Conservation (phyloP, 768 basidiomycete genomes). For the Collybiopsis luxurians region DNA sequence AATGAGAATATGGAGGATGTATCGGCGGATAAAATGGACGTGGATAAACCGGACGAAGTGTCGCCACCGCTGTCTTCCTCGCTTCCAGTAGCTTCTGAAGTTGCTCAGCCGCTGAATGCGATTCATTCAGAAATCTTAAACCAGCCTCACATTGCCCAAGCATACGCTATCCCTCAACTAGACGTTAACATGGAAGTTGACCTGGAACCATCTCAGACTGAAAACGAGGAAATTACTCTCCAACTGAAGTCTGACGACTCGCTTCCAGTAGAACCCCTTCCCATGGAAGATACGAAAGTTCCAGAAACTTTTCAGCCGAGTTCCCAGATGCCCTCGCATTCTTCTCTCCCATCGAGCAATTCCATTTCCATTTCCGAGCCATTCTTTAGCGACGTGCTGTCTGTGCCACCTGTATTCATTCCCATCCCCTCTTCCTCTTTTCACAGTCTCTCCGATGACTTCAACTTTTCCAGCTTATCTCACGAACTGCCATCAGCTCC, state of each 20-base stretch:
- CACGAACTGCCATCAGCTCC: conserved; percentile 8
- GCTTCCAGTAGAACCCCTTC: too few relatives aligned
- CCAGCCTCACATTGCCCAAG: neutral
- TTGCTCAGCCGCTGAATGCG: neutral
- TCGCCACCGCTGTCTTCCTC: neutral
- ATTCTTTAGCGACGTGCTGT: conserved; percentile 19
- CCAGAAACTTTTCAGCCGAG: too few relatives aligned
- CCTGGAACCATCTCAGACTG: neutral
- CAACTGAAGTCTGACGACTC: too few relatives aligned
- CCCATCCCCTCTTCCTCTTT: conserved; percentile 35
- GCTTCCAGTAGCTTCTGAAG: neutral
- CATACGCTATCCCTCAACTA: neutral
- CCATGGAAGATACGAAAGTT: neutral
- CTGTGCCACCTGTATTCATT: conserved; percentile 21
- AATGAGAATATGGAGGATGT: neutral
- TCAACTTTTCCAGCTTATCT: conserved; percentile 26
- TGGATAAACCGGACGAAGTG: neutral
- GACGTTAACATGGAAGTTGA: neutral
- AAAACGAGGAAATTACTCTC: neutral
- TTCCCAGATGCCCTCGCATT: neutral
- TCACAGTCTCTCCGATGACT: conserved; percentile 21
- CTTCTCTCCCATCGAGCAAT: neutral
- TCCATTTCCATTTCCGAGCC: neutral
- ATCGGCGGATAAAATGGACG: neutral
- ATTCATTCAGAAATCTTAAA: neutral